Conservation (phyloP, 768 basidiomycete genomes). For the Pleurotus cornucopiae region DNA sequence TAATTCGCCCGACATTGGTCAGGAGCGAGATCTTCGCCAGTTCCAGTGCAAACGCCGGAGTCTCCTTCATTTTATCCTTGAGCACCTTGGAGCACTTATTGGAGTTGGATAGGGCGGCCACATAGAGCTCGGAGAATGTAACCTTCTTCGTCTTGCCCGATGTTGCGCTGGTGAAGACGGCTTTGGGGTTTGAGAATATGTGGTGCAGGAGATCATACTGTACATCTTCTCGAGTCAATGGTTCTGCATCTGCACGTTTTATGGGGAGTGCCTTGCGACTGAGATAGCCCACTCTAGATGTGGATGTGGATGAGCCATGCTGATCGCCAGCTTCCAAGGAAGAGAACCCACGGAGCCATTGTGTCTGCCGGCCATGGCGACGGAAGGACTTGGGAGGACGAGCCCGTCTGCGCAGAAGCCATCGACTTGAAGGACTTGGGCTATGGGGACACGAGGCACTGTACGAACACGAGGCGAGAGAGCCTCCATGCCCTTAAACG, state of each 20-base stretch:
- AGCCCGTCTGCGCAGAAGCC: conserved; percentile 38
- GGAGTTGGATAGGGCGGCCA: conserved; percentile 64
- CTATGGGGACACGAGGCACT: conserved; percentile 31
- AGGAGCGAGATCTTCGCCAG: conserved; percentile 73
- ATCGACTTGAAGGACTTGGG: conserved; percentile 31
- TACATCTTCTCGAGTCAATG: conserved; percentile 62
- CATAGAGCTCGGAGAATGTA: conserved; percentile 71
- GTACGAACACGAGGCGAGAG: conserved; percentile 23
- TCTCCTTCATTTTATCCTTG: conserved; percentile 67
- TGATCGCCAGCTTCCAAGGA: conserved; percentile 11
- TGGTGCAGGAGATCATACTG: conserved; percentile 76
- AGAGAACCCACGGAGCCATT: conserved; percentile 44
- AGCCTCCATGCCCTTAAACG: conserved; percentile 17
- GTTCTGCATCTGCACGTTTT: conserved; percentile 60
- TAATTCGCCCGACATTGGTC: conserved; percentile 77
- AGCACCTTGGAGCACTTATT: conserved; percentile 66
- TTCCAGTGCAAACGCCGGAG: conserved; percentile 54
- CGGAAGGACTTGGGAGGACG: conserved; percentile 22
- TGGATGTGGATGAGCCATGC: conserved; percentile 11
- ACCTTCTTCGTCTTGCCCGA: conserved; percentile 26
- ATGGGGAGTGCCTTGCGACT: conserved; percentile 42
- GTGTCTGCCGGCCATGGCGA: conserved; percentile 44
- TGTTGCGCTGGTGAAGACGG: conserved; percentile 50
- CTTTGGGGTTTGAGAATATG: conserved; percentile 68
- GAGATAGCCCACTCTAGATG: conserved; percentile 50